Percentiles rank a stretch among this genome's conserved stretches.
Conservation (phyloP, 352 stramenopile genomes). For the Phytophthora hibernalis region DNA sequence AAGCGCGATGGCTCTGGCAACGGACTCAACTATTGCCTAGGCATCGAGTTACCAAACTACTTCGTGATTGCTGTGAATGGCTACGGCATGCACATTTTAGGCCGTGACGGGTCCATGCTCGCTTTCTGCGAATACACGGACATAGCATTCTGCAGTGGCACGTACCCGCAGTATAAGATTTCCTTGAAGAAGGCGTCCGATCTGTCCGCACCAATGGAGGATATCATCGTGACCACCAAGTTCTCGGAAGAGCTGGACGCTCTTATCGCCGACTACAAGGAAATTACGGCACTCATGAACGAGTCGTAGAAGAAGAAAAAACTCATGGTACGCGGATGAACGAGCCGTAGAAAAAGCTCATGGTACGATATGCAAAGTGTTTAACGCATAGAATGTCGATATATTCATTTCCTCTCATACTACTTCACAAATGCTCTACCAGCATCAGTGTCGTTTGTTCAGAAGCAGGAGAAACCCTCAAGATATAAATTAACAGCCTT, state of each 20-base stretch:
- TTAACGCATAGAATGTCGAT: slow-evolving; percentile 44
- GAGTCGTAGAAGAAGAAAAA: too few relatives aligned
- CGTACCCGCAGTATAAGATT: slow-evolving; percentile 77
- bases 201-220: slow-evolving; percentile 46
- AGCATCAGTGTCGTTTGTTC: background rate
- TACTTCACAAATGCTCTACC: background rate
- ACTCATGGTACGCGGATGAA: too few relatives aligned
- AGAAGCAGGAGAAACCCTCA: background rate
- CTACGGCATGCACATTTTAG: slow-evolving; percentile 92
- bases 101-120: slow-evolving; percentile 68
- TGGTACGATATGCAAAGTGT: slow-evolving; percentile 15
- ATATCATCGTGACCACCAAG: slow-evolving; percentile 75
- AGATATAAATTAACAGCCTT: slow-evolving; percentile 35
- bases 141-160: slow-evolving; percentile 58
- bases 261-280: slow-evolving; percentile 77
- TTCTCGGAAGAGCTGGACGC: slow-evolving; percentile 70
- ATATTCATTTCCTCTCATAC: slow-evolving; percentile 30
- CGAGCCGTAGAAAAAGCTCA: slow-evolving; percentile 45
- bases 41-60: slow-evolving; percentile 81
- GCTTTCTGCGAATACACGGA: slow-evolving; percentile 74
- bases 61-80: slow-evolving; percentile 91
- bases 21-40: slow-evolving; percentile 39
- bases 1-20: slow-evolving; percentile 39
- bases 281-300: slow-evolving; percentile 74
- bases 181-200: slow-evolving; percentile 56